phyloP scores from a whole-genome alignment of 768 basidiomycete genomes.

The Naganishia friedmannii region DNA sequence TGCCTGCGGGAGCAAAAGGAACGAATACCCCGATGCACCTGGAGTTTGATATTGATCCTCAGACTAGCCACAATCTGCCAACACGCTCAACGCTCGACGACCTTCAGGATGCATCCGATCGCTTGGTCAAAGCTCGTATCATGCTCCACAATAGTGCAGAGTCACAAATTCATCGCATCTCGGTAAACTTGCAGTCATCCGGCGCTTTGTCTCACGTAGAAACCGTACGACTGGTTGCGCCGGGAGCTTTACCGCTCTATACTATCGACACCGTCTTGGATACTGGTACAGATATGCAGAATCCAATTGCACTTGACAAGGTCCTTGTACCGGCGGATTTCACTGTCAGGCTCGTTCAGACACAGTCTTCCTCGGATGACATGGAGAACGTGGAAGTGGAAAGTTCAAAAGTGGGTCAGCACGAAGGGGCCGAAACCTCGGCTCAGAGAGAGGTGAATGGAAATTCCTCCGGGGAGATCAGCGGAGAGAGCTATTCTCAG shows the following conservation, averaged over 20 bases:
- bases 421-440: background rate
- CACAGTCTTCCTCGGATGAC: background rate
- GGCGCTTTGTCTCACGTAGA: conserved; percentile 3
- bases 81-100: background rate
- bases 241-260: background rate
- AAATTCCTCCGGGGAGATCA: no score
- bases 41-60: conserved; percentile 18
- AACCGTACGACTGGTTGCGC: conserved; percentile 2
- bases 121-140: background rate
- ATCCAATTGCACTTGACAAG: background rate
- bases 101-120: background rate
- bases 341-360: conserved; percentile 15
- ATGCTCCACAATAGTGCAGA: conserved; percentile 9
- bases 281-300: background rate
- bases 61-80: background rate
- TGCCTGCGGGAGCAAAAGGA: background rate
- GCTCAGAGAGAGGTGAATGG: background rate
- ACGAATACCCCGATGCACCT: background rate
- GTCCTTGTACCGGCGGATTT: conserved; percentile 17
- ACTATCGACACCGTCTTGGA: conserved; percentile 4
- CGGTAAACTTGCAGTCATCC: conserved; percentile 1
- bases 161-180: conserved; percentile 11
- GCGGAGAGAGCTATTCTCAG: background rate
- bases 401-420: background rate
- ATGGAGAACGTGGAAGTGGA: conserved; percentile 6